Percentiles rank a stretch among this genome's conserved stretches.
Conservation (phyloP, 1,284 basidiomycete genomes). For the Rhodotorula mucilaginosa region DNA sequence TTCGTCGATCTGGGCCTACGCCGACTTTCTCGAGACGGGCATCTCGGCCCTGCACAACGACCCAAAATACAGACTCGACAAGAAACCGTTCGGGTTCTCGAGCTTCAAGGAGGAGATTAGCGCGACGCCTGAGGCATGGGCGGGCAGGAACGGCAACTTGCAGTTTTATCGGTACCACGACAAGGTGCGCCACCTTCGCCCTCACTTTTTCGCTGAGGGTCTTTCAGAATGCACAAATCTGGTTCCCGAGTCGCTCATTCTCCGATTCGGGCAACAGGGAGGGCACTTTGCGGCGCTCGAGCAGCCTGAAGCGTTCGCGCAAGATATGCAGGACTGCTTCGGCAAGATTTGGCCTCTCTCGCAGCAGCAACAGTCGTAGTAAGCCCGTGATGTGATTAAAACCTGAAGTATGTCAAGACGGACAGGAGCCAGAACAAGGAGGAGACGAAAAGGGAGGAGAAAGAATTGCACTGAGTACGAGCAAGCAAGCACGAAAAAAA, state of each 20-base stretch:
- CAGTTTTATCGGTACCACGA: constrained; percentile 48
- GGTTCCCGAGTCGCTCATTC: too few species aligned
- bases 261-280: constrained; percentile 36
- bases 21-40: constrained; percentile 39
- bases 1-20: constrained; percentile 52
- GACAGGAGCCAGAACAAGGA: not conserved
- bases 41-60: constrained; percentile 37
- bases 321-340: constrained; percentile 49
- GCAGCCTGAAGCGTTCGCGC: constrained; percentile 47
- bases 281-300: constrained; percentile 53
- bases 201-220: constrained; percentile 2
- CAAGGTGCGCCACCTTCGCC: constrained; percentile 41
- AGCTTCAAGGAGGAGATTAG: constrained; percentile 50
- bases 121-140: constrained; percentile 48
- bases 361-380: not conserved
- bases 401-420: not conserved
- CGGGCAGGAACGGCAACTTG: constrained; percentile 48
- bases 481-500: too few species aligned
- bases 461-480: too few species aligned
- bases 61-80: constrained; percentile 43
- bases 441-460: not conserved
- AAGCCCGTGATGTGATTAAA: not conserved
- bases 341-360: constrained; percentile 34
- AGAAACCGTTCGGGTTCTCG: constrained; percentile 50
- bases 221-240: too few species aligned